Percentiles rank a stretch among this genome's conserved stretches.
Conservation (phyloP, 345 rosid genomes). For the Melastoma malabathricum region DNA sequence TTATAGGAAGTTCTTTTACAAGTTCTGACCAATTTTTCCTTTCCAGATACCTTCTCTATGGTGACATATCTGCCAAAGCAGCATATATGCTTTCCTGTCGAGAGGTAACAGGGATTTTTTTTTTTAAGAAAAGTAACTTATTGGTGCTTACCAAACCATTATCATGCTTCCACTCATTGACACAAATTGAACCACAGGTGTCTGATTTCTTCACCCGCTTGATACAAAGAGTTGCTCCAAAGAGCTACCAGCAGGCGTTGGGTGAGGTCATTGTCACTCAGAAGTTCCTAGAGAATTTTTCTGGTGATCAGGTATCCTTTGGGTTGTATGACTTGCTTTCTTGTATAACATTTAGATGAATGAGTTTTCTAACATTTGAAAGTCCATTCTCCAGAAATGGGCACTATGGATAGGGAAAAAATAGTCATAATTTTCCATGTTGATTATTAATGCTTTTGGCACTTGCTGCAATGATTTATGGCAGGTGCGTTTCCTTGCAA, state of each 20-base stretch:
- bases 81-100: conserved; percentile 82
- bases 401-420: too few species aligned
- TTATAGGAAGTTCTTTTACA: neutral
- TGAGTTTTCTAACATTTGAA: too few species aligned
- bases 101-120: conserved; percentile 32
- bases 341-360: neutral
- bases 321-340: neutral
- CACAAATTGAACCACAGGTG: conserved; percentile 35
- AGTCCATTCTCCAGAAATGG: too few species aligned
- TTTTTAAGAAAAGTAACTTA: neutral
- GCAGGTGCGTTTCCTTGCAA: conserved; percentile 89
- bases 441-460: neutral
- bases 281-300: conserved; percentile 86
- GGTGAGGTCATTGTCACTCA: conserved; percentile 77
- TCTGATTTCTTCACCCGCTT: conserved; percentile 74
- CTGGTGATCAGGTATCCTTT: conserved; percentile 76
- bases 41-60: conserved; percentile 77
- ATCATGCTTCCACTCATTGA: neutral
- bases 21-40: neutral
- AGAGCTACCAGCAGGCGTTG: conserved; percentile 89
- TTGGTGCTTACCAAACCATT: neutral
- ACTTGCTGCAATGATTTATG: neutral
- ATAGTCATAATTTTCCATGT: too few species aligned
- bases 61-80: conserved; percentile 76
- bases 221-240: conserved; percentile 89